phyloP scores from a whole-genome alignment of 371 early-diverging fungal species.

The Mucor plumbeus region DNA sequence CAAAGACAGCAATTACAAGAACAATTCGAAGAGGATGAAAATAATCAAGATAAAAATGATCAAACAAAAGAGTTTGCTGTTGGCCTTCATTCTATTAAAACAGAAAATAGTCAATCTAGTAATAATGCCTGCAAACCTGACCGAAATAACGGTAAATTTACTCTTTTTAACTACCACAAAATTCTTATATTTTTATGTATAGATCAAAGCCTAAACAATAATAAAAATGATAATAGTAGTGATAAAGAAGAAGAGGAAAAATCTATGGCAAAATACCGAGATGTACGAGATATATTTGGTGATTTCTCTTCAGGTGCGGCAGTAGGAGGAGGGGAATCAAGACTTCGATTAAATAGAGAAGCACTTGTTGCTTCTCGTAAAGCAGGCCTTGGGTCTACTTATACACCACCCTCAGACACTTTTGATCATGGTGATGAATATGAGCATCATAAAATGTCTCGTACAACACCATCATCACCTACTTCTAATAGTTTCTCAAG shows the following conservation, averaged over 20 bases:
- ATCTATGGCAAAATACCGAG: conserved; percentile 30
- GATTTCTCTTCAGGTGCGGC: conserved; percentile 10
- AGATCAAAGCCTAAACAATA: background rate
- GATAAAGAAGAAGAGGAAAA: conserved; percentile 12
- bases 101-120: conserved; percentile 5
- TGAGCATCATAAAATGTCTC: conserved; percentile 11
- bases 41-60: background rate
- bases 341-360: conserved; percentile 20
- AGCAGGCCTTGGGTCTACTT: conserved; percentile 19
- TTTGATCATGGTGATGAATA: conserved; percentile 5
- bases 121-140: background rate
- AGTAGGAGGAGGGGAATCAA: background rate
- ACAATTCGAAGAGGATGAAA: background rate
- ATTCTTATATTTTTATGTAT: background rate
- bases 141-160: conserved; percentile 14
- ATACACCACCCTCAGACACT: conserved; percentile 5
- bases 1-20: background rate
- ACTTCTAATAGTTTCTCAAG: conserved; percentile 27
- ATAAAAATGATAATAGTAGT: background rate
- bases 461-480: conserved; percentile 24
- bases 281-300: conserved; percentile 45
- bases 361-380: conserved; percentile 22
- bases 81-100: conserved; percentile 1
- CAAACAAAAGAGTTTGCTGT: conserved; percentile 1
- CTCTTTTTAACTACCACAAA: background rate